Evolutionary conservation across 805 yeast species (phyloP).

Genomic region (Metschnikowia arizonensis): DNA sequence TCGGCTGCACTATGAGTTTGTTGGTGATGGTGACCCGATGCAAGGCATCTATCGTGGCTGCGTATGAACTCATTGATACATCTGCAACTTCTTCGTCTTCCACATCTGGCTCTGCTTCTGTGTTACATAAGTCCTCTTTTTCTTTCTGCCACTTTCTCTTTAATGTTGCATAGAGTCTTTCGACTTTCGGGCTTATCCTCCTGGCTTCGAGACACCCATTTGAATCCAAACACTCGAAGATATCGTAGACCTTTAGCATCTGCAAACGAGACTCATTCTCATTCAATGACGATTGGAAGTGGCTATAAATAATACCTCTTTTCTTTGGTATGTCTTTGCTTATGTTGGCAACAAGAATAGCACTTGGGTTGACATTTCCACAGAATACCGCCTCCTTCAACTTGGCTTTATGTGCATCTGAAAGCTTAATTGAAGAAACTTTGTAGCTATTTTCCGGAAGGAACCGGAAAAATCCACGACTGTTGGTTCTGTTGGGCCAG

Average conservation of each 20-base stretch:
- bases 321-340: constrained; percentile 26
- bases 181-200: constrained; percentile 3
- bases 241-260: constrained; percentile 24
- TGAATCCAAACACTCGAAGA: constrained; percentile 31
- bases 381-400: constrained; percentile 17
- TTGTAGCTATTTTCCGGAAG: constrained; percentile 24
- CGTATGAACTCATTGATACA: not conserved
- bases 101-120: constrained; percentile 3
- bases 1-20: constrained; percentile 36
- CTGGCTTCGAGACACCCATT: constrained; percentile 17
- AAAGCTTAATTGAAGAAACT: constrained; percentile 26
- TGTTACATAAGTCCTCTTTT: not conserved
- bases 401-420: constrained; percentile 15
- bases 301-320: constrained; percentile 29
- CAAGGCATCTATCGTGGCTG: constrained; percentile 10
- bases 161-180: constrained; percentile 3
- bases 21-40: constrained; percentile 35
- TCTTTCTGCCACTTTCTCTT: constrained; percentile 6
- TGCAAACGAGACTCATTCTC: constrained; percentile 4
- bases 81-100: constrained; percentile 7
- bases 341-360: constrained; percentile 28
- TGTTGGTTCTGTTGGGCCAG: constrained; percentile 37
- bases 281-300: constrained; percentile 2
- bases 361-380: constrained; percentile 18
- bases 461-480: constrained; percentile 35